Evolutionary conservation across 805 yeast genomes (phyloP).

Genomic region (Candida qinlingensis): DNA sequence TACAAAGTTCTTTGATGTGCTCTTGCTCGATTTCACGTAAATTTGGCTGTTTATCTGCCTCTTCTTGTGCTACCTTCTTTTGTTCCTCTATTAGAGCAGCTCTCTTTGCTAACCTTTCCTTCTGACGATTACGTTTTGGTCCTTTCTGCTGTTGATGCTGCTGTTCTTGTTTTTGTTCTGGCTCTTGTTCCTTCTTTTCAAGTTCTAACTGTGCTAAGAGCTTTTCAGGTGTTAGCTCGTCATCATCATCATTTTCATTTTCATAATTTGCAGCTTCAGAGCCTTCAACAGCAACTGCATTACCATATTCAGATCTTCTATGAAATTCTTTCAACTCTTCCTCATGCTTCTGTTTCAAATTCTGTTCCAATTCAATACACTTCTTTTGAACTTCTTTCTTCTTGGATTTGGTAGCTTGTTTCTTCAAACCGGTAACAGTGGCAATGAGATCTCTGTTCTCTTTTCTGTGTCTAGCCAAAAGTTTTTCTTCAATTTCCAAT

Average conservation of each 20-base stretch:
- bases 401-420: conserved; percentile 77
- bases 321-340: conserved; percentile 36
- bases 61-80: conserved; percentile 62
- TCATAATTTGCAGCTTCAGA: conserved; percentile 12
- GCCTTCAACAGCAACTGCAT: background rate
- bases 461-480: conserved; percentile 58
- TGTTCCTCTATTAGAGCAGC: conserved; percentile 62
- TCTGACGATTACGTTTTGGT: conserved; percentile 69
- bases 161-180: conserved; percentile 6
- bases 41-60: conserved; percentile 65
- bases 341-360: conserved; percentile 48
- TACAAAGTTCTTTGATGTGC: conserved; percentile 51
- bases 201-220: conserved; percentile 55
- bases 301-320: background rate
- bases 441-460: conserved; percentile 65
- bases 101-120: conserved; percentile 74
- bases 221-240: conserved; percentile 61
- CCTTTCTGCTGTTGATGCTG: conserved; percentile 26
- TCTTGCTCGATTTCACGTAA: conserved; percentile 67
- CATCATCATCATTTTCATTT: conserved; percentile 32
- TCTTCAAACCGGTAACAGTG: conserved; percentile 68
- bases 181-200: conserved; percentile 26
- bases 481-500: conserved; percentile 41
- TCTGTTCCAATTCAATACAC: conserved; percentile 55
- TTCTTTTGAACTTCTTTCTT: conserved; percentile 59